phyloP scores from a whole-genome alignment of 495 filamentous ascomycete genomes.

The Barbatosphaeria neglecta region DNA sequence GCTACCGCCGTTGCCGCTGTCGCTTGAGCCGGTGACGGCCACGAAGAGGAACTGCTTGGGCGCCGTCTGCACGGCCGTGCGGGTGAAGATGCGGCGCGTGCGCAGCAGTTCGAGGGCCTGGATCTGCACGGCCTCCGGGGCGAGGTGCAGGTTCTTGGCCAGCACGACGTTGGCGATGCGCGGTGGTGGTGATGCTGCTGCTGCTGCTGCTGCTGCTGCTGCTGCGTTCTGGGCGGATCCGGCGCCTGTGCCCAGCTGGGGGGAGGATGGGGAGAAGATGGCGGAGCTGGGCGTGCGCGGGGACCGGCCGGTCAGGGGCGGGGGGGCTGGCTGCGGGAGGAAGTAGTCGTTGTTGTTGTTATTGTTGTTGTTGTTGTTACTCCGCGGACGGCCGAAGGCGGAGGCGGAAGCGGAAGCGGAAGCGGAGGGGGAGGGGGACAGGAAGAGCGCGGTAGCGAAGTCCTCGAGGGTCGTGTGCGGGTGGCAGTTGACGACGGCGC shows the following conservation, averaged over 20 bases:
- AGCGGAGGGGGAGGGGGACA: slow-evolving; percentile 13
- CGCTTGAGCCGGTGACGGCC: slow-evolving; percentile 46
- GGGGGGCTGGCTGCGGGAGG: background rate
- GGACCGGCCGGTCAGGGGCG: background rate
- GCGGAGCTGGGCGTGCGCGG: background rate
- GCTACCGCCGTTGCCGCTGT: slow-evolving; percentile 22
- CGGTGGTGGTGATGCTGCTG: slow-evolving; percentile 1
- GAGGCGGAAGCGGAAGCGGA: slow-evolving; percentile 4
- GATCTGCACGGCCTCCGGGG: slow-evolving; percentile 63
- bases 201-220: background rate
- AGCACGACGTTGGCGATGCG: slow-evolving; percentile 72
- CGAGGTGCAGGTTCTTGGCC: slow-evolving; percentile 63
- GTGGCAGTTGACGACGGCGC: slow-evolving; percentile 58
- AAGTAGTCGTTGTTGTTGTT: slow-evolving; percentile 7
- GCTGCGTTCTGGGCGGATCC: background rate
- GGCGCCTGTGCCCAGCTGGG: background rate
- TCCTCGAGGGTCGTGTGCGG: slow-evolving; percentile 64
- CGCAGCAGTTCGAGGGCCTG: slow-evolving; percentile 78
- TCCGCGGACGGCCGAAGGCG: slow-evolving; percentile 5
- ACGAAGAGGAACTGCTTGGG: slow-evolving; percentile 76
- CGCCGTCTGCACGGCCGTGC: slow-evolving; percentile 56
- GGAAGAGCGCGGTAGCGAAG: slow-evolving; percentile 58
- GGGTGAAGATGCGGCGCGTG: slow-evolving; percentile 62
- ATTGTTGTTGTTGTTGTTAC: too few relatives aligned
- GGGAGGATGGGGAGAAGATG: background rate